Base-by-base conservation (phyloP, 148 eudicot genomes). In the Rheum nobile region DNA sequence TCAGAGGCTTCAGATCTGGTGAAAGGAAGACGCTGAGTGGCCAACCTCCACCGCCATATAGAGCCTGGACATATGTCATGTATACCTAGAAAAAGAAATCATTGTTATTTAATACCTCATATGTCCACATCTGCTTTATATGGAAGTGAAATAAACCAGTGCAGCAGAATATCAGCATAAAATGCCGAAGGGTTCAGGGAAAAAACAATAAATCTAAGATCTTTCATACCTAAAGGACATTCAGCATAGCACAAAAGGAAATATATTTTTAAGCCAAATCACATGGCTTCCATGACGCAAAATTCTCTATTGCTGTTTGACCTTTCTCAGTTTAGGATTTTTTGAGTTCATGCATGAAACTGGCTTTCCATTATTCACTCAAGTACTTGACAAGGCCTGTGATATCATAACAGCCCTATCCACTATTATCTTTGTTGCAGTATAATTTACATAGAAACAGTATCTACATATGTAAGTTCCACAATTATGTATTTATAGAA, bases 1-100 rank as follows among this genome's bases (percentile, higher is more conserved):
- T 89, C 71, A 94, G 77, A 48, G 98, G 98, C 88, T 89, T 94
- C 76, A 94, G 77, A 83, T 91, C 96, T 72, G 98, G 96, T 38
- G 98, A 91, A 72, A 94, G 92, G 82, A 94, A 94, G 72, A 77
- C 98, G 28, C 85, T 88, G 78, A 94, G 76, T 10, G 98, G 98
- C 98, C 98, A 94, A 74, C 98, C 98, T 82, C 98, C 98, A 75
- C 98, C 89, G 72, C 97, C 96, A 76, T 91, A 91, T 74, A 94
- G 78, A 68, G 98, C 98, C 77, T 91, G 97, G 73, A 94, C 98
- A 80, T 89, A 94, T 0, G 98, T 94, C 98, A 94, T 94, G 78
- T 94, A 94, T 28, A 94, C 98, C 98, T 94, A 85, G 47, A 43
- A 4, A 57, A 65, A 21, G 65, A 22, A 77, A 67, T 24, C 8